Evolutionary conservation across 805 yeast genomes (phyloP).

Genomic region (Blastobotrys chiropterorum): DNA sequence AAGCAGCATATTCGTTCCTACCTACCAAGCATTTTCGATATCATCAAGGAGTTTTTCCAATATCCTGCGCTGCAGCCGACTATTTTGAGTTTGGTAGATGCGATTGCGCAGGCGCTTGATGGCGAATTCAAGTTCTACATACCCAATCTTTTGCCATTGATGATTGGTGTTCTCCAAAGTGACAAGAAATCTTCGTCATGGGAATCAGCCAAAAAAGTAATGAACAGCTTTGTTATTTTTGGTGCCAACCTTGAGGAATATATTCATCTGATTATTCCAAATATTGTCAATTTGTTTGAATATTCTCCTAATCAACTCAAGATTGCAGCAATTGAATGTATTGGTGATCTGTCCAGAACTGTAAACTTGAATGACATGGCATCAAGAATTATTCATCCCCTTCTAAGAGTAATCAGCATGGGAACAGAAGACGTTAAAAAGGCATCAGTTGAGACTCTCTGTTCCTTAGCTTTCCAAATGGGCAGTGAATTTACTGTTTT

Average conservation of each 20-base stretch:
- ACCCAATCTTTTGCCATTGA: slow-evolving; percentile 67
- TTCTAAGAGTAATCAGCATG: slow-evolving; percentile 57
- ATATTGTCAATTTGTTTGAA: slow-evolving; percentile 75
- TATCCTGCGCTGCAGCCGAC: slow-evolving; percentile 64
- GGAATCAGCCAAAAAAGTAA: slow-evolving; percentile 58
- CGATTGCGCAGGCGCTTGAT: slow-evolving; percentile 77
- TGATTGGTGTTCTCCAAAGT: slow-evolving; percentile 69
- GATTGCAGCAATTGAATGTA: slow-evolving; percentile 69
- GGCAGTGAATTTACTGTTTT: slow-evolving; percentile 81
- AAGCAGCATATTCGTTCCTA: slow-evolving; percentile 86
- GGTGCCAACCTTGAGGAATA: slow-evolving; percentile 87
- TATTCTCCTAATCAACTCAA: slow-evolving; percentile 53
- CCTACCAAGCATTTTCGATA: slow-evolving; percentile 64
- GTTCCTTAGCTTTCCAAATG: slow-evolving; percentile 69
- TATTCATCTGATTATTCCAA: slow-evolving; percentile 81
- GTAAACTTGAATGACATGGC: slow-evolving; percentile 81
- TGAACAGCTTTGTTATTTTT: slow-evolving; percentile 77
- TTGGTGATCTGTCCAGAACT: slow-evolving; percentile 71
- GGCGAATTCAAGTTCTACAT: slow-evolving; percentile 86
- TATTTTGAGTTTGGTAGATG: slow-evolving; percentile 72
- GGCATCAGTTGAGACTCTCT: slow-evolving; percentile 68
- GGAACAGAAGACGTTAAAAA: slow-evolving; percentile 52
- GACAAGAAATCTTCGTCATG: slow-evolving; percentile 48
- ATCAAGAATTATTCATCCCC: slow-evolving; percentile 81
- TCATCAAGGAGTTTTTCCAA: slow-evolving; percentile 68